Base-by-base conservation (phyloP, 495 filamentous ascomycete species). In the Penicillium paxilli region DNA sequence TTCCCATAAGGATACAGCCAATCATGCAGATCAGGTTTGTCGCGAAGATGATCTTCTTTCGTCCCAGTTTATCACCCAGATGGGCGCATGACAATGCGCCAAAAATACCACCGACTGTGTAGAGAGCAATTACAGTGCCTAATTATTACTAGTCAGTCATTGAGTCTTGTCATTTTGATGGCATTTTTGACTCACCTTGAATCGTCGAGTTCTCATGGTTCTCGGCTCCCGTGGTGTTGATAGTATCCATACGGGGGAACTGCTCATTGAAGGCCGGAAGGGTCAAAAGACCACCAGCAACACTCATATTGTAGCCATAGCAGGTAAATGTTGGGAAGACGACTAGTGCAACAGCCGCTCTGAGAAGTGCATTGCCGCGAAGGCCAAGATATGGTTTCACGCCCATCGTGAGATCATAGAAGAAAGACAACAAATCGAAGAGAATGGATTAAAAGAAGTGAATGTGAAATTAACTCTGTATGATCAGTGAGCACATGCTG, bases 181-280 rank as follows among this genome's bases (percentile, higher is more conserved):
- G 26, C n/a, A n/a, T n/a, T n/a, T n/a, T 5, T 20, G 23, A 62
- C 57, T 28, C 26, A 71, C 75, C 72, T 64, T 80, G 72, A 35
- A 78, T 68, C 1, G 65, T 72, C 6, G 73, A 74, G 26, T 67
- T 76, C 8, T 70, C 62, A 25, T 59, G 49, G 24, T 69, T 50
- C 30, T 49, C 23, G 0, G 63, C 61, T 5, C 69, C 72, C 10
- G 57, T 56, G 7, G 72, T 73, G 58, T 74, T 65, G 14, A 79
- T 62, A 6, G 80, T 83, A 50, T 83, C 74, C 69, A 83, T 79
- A 33, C 71, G 51, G 3, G 80, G 80, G 44, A 83, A 83, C 25
- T 73, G 73, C 26, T 59, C 51, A 9, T 70, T 69, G 59, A 78
- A 83, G 10, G 68, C 61, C 30, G 60, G 53, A 11, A 74, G 67